Conservation (phyloP, 805 yeast species). For the Myxozyma lipomycoides region DNA sequence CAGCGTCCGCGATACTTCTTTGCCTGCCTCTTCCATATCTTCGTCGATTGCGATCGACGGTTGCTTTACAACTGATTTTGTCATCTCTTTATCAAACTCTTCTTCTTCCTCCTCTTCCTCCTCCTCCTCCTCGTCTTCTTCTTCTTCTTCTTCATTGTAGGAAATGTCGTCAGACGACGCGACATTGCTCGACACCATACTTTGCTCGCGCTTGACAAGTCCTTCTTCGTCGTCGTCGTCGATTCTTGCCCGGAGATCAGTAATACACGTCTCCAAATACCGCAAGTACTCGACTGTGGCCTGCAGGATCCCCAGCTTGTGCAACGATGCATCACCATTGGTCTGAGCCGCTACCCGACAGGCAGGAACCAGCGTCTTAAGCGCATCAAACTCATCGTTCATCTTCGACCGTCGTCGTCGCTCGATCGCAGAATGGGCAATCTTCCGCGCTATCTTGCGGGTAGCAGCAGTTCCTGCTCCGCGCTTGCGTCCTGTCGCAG, state of each 20-base stretch:
- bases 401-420: conserved; percentile 72
- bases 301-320: conserved; percentile 73
- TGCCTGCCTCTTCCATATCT: conserved; percentile 27
- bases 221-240: neutral
- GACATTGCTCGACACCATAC: neutral
- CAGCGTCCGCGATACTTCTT: conserved; percentile 23
- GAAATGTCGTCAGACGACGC: neutral
- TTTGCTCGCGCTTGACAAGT: neutral
- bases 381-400: conserved; percentile 78
- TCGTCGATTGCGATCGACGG: conserved; percentile 10
- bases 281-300: conserved; percentile 78
- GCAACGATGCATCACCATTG: conserved; percentile 57
- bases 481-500: conserved; percentile 5
- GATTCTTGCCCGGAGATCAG: conserved; percentile 15
- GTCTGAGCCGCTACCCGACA: conserved; percentile 50
- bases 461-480: conserved; percentile 18
- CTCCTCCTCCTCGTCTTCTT: conserved; percentile 31
- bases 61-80: too few species aligned
- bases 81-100: neutral
- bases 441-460: conserved; percentile 46
- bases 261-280: conserved; percentile 49
- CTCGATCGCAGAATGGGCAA: conserved; percentile 74
- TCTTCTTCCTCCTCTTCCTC: conserved; percentile 5
- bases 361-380: conserved; percentile 73
- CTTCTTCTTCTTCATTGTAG: neutral